Evolutionary conservation across 2,329 filamentous ascomycete genomes (phyloP).

Genomic region (Arthrobotrys iridis): DNA sequence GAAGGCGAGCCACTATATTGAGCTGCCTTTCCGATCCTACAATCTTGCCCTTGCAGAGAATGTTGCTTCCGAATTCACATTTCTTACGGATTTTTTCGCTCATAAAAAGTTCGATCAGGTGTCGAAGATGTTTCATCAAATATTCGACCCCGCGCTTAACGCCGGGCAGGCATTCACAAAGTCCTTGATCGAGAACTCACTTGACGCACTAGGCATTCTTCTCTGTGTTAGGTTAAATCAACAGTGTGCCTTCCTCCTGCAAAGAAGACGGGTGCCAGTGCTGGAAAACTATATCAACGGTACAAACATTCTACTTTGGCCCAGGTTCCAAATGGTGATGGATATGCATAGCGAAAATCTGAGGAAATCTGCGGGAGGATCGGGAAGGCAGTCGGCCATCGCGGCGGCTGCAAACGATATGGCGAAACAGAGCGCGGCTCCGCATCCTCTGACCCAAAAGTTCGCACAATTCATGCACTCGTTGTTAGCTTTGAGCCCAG

Average conservation of each 20-base stretch:
- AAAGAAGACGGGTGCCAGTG: conserved; percentile 87
- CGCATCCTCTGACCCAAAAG: conserved; percentile 91
- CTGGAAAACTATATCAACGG: conserved; percentile 93
- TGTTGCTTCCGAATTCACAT: conserved; percentile 91
- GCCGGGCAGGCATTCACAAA: conserved; percentile 81
- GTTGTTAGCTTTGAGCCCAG: conserved; percentile 82
- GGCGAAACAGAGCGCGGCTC: conserved; percentile 77
- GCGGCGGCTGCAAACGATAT: conserved; percentile 66
- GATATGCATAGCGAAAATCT: conserved; percentile 91
- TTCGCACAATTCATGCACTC: conserved; percentile 92
- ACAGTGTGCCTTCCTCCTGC: conserved; percentile 90
- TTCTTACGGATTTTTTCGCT: conserved; percentile 88
- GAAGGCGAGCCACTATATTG: conserved; percentile 83
- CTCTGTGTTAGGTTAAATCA: conserved; percentile 95
- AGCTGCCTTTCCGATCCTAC: conserved; percentile 91
- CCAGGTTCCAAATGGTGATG: conserved; percentile 92
- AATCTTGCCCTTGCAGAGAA: conserved; percentile 95
- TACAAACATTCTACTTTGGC: conserved; percentile 96
- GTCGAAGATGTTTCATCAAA: conserved; percentile 82
- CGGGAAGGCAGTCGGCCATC: conserved; percentile 59
- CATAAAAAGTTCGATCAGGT: conserved; percentile 79
- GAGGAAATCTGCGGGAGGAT: conserved; percentile 68
- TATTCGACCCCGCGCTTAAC: conserved; percentile 90
- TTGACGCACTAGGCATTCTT: conserved; percentile 85
- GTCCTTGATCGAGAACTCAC: conserved; percentile 77